Percentiles rank a stretch among this genome's conserved stretches.
Conservation (phyloP, 495 filamentous ascomycete genomes). For the Tetracladium setigerum region DNA sequence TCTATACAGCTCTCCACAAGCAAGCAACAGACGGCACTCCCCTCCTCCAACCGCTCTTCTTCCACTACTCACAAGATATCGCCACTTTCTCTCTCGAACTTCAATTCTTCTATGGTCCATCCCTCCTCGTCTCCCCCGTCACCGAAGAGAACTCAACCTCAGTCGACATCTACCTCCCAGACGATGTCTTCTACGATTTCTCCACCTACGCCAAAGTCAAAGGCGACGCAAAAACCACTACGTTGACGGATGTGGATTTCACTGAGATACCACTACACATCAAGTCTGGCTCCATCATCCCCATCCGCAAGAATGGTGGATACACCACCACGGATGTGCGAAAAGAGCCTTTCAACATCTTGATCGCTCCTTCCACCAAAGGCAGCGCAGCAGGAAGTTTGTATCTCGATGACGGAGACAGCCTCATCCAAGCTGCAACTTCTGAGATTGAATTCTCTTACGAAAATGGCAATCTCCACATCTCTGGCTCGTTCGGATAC, state of each 20-base stretch:
- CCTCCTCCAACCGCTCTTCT: constrained; percentile 82
- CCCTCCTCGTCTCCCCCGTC: constrained; percentile 77
- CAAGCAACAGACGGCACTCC: constrained; percentile 72
- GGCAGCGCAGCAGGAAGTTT: constrained; percentile 69
- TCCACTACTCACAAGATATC: constrained; percentile 69
- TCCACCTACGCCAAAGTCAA: constrained; percentile 68
- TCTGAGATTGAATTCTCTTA: constrained; percentile 47
- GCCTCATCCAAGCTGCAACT: constrained; percentile 37
- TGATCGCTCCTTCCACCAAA: constrained; percentile 60
- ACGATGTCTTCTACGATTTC: constrained; percentile 86
- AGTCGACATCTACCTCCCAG: constrained; percentile 72
- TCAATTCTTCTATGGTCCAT: constrained; percentile 79
- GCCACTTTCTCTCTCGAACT: constrained; percentile 76
- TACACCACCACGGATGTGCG: constrained; percentile 75
- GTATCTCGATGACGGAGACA: constrained; percentile 81
- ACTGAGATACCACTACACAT: constrained; percentile 77
- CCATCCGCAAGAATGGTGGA: constrained; percentile 70
- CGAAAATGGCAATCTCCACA: constrained; percentile 34
- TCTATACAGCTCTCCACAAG: constrained; percentile 92
- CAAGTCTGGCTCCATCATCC: constrained; percentile 80
- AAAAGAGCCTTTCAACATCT: constrained; percentile 84
- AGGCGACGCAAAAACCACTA: constrained; percentile 66
- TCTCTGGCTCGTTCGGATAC: constrained; percentile 40
- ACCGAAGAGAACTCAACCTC: constrained; percentile 59
- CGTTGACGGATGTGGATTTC: constrained; percentile 60